These are phyloP conservation scores for Solanum chacoense DNA, from an alignment of 305 asterid species.

Conservation along the genomic window DNA sequence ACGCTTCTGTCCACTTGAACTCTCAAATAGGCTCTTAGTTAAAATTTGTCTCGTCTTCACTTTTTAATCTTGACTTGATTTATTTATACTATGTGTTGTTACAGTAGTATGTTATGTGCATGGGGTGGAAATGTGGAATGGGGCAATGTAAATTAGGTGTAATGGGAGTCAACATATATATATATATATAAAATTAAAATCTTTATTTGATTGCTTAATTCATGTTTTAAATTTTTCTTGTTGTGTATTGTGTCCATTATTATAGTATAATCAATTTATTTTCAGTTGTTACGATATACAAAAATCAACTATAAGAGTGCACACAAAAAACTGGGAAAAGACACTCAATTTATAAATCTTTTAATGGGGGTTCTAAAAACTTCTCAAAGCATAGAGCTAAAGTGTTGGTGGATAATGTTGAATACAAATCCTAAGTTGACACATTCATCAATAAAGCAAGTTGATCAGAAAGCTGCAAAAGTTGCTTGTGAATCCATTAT, in stretches of 20 bases:
- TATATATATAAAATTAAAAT: too few species aligned
- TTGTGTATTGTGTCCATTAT: neutral
- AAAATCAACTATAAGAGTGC: conserved; percentile 12
- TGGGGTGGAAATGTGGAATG: neutral
- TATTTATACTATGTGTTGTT: neutral
- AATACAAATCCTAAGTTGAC: conserved; percentile 4
- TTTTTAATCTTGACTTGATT: neutral
- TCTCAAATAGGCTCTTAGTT: too few species aligned
- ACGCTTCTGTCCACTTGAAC: neutral
- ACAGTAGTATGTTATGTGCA: neutral
- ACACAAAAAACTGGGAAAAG: conserved; percentile 8
- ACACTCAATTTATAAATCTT: neutral
- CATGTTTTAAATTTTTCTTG: too few species aligned
- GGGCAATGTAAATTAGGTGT: neutral
- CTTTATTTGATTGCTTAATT: neutral
- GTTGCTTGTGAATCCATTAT: conserved; percentile 5
- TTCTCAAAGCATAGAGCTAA: conserved; percentile 8
- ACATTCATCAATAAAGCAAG: neutral
- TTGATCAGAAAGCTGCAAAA: conserved; percentile 16
- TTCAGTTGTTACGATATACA: neutral
- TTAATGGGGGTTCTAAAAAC: conserved; percentile 13
- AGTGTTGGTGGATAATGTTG: conserved; percentile 1
- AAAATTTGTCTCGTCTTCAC: neutral
- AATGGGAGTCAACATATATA: neutral
- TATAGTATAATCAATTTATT: neutral